Base-by-base conservation (phyloP, 495 filamentous ascomycete species). In the Pyrenula massariospora region DNA sequence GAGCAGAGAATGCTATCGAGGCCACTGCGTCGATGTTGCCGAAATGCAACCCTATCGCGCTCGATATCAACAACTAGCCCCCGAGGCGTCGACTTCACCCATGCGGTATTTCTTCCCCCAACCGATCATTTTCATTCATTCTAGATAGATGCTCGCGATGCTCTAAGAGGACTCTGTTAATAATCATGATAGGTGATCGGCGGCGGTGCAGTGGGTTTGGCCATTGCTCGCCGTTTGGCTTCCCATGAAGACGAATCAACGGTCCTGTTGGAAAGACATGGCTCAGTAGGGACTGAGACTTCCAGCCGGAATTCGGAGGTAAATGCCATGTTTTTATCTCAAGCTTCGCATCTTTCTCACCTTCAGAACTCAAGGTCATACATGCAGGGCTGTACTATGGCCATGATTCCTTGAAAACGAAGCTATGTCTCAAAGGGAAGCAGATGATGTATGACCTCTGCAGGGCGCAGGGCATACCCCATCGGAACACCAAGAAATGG, bases 301-400 rank as follows among this genome's bases (percentile, higher is more conserved):
- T 92, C 87, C 55, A 88, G 85, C 63, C 83, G 91, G 59, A 97
- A 96, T 70, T 95, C 89, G 59, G 93, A 96, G 80, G 86, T 84
- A 57, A 53, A 52, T 23, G 15, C 21, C 24, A 48, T n/a, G 50
- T 10, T 36, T 52, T n/a, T 24, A n/a, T 48, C 11, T 15, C 19
- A 19, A 11, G 42, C 11, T 11, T 48, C 42, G 42, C 42, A 11
- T 19, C 11, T 48, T 11, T 48, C 42, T 48, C 11, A 48, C 19
- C 11, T 11, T 48, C n/a, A n/a, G n/a, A n/a, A n/a, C n/a, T 15
- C 2, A 58, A 89, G 86, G 92, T 97, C 48, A 95, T 97, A 56
- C 93, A 98, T 63, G 93, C 88, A 1, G 94, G 94, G 48, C 80
- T 97, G 49, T 97, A 98, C 75, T 98, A 98, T 72, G 86, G 86